phyloP scores from a whole-genome alignment of 208 protist genomes.

The Crithidia mellificae region DNA sequence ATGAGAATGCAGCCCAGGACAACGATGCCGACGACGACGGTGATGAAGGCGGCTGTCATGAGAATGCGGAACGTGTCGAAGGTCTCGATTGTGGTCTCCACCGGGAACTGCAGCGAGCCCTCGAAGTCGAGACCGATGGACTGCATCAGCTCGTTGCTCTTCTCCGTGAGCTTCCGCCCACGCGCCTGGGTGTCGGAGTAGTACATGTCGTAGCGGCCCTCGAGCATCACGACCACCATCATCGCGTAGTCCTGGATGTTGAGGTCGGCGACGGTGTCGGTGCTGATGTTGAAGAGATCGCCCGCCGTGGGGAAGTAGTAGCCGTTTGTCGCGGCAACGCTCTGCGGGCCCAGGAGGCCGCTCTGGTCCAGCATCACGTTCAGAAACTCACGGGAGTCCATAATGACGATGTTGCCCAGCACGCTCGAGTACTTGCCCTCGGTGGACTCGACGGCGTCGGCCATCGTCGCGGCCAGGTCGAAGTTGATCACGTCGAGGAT shows the following conservation, averaged over 20 bases:
- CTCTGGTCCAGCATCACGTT: conserved; percentile 35
- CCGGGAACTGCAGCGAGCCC: conserved; percentile 58
- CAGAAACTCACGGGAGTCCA: conserved; percentile 74
- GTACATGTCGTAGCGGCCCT: conserved; percentile 80
- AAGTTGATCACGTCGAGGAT: conserved; percentile 30
- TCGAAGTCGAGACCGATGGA: conserved; percentile 50
- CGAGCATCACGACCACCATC: conserved; percentile 60
- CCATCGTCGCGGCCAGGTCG: conserved; percentile 47
- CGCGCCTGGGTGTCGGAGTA: conserved; percentile 36
- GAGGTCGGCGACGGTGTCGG: conserved; percentile 20
- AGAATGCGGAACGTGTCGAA: conserved; percentile 82
- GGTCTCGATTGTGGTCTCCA: conserved; percentile 46
- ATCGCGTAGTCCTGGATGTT: conserved; percentile 70
- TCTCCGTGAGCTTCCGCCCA: conserved; percentile 53
- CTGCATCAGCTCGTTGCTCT: conserved; percentile 59
- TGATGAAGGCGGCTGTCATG: conserved; percentile 86
- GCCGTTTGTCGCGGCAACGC: conserved; percentile 9
- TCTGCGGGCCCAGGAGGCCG: conserved; percentile 34
- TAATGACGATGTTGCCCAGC: conserved; percentile 90
- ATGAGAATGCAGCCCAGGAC: conserved; percentile 91
- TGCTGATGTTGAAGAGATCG: conserved; percentile 36
- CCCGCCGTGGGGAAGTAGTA: conserved; percentile 35
- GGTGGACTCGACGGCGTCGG: conserved; percentile 63
- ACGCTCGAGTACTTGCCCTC: conserved; percentile 90
- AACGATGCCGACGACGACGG: conserved; percentile 78